Base-by-base conservation (phyloP, 768 basidiomycete genomes). In the Infundibulicybe gibba region DNA sequence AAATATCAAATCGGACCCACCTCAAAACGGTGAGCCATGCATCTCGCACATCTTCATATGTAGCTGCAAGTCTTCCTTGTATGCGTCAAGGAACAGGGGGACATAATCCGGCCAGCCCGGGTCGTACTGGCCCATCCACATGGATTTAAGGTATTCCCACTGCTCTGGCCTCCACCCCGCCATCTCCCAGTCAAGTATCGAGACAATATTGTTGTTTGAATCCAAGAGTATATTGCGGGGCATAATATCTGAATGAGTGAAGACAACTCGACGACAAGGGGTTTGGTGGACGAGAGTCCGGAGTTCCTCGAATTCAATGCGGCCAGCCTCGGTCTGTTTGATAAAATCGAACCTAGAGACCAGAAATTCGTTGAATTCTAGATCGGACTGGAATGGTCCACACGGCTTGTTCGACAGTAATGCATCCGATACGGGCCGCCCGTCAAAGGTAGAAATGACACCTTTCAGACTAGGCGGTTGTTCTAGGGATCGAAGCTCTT, bases 141-240 rank as follows among this genome's bases (percentile, higher is more conserved):
- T 45, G 48, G 39, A 16, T 14, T 49, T 53, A 6, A 16, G 20
- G 33, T 37, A 49, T 20, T 49, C 51, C 47, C 50, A 54, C 30
- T 49, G 47, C 12, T 49, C 44, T 14, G 50, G 53, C 53, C 51
- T 49, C 50, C 50, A 52, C 5, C 48, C 54, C 17, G 51, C 42
- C 39, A 49, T 48, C 32, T 52, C 54, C 51, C 54, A 49, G 40
- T 55, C 48, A 31, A 55, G 39, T 14, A 55, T 32, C 3, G 48
- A 47, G 31, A 54, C 41, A 20, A 52, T 44, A n/a, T 47, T 44
- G 9, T 44, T 35, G 9, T 19, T n/a, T 15, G 43, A 40, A 17
- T 49, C 45, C 31, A 54, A 46, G 16, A 54, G 32, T 41, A 54
- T 52, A 37, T 54, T 54, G 40, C 50, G 40, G 11, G 39, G 20